Percentiles rank a stretch among this genome's conserved stretches.
phyloP scores from a whole-genome alignment of 148 eudicot genomes.

The Fagopyrum tataricum region DNA sequence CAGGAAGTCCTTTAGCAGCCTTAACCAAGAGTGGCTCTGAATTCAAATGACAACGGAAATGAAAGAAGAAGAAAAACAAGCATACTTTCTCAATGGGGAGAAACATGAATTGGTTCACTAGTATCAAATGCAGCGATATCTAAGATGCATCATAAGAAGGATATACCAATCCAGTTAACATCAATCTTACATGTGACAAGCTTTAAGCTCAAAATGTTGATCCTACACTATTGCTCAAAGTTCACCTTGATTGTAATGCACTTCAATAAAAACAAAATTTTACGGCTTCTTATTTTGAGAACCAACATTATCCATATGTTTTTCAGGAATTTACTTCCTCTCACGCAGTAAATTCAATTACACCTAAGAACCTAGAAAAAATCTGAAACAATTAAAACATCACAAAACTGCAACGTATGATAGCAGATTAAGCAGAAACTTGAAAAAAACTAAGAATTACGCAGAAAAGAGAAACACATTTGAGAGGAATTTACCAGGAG shows the following conservation, averaged over 20 bases:
- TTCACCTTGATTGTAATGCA: background rate
- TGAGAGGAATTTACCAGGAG: slow-evolving; percentile 31
- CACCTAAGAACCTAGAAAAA: background rate
- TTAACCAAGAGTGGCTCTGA: slow-evolving; percentile 83
- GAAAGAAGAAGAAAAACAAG: background rate
- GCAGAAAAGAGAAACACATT: background rate
- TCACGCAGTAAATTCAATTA: background rate
- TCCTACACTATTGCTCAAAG: background rate
- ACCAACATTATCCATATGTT: background rate
- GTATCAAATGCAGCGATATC: background rate
- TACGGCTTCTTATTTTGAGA: background rate
- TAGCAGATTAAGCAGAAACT: background rate
- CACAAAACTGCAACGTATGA: background rate
- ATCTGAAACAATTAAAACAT: background rate
- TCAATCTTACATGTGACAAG: background rate
- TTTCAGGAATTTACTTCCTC: background rate
- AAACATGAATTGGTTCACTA: background rate
- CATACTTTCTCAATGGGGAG: background rate
- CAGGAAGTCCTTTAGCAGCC: slow-evolving; percentile 84
- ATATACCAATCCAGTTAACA: background rate
- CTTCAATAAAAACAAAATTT: background rate
- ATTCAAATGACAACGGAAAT: slow-evolving; percentile 8
- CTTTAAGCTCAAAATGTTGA: background rate
- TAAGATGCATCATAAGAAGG: background rate
- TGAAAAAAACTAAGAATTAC: background rate